phyloP scores from a whole-genome alignment of 306 rosid species.

The Acmispon strigosus region DNA sequence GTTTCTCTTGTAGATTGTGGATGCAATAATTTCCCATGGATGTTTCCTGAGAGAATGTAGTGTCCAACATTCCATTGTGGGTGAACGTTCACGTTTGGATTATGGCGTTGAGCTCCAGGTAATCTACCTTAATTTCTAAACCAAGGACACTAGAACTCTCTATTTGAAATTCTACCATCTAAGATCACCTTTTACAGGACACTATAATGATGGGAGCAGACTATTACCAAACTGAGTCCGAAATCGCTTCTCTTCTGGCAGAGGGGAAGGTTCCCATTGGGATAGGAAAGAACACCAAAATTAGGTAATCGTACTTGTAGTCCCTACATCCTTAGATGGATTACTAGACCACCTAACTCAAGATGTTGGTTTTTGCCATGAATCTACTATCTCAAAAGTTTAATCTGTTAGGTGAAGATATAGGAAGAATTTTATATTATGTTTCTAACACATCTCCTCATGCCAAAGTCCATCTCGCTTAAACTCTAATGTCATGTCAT shows the following conservation, averaged over 20 bases:
- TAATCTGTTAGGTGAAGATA: too few species aligned
- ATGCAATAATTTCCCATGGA: conserved; percentile 91
- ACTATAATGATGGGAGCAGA: conserved; percentile 96
- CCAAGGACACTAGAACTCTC: background rate
- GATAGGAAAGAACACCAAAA: conserved; percentile 69
- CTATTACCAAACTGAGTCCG: conserved; percentile 86
- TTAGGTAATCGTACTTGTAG: conserved; percentile 39
- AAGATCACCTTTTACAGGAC: conserved; percentile 38
- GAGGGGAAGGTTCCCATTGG: conserved; percentile 84
- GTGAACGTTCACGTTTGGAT: conserved; percentile 83
- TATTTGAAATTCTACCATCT: background rate
- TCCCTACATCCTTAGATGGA: background rate
- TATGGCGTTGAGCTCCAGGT: conserved; percentile 80
- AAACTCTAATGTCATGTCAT: too few species aligned
- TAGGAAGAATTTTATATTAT: too few species aligned
- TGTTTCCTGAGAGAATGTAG: conserved; percentile 76
- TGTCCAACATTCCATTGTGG: conserved; percentile 64
- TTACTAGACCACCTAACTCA: background rate
- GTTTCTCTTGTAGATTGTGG: conserved; percentile 49
- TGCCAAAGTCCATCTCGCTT: too few species aligned
- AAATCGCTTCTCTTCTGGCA: conserved; percentile 72
- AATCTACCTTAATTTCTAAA: conserved; percentile 11
- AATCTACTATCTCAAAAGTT: too few species aligned
- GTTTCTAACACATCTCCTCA: too few species aligned
- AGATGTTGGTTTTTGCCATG: background rate